Evolutionary conservation across 1,284 basidiomycete species (phyloP).

Genomic region (Coriolopsis trogii): DNA sequence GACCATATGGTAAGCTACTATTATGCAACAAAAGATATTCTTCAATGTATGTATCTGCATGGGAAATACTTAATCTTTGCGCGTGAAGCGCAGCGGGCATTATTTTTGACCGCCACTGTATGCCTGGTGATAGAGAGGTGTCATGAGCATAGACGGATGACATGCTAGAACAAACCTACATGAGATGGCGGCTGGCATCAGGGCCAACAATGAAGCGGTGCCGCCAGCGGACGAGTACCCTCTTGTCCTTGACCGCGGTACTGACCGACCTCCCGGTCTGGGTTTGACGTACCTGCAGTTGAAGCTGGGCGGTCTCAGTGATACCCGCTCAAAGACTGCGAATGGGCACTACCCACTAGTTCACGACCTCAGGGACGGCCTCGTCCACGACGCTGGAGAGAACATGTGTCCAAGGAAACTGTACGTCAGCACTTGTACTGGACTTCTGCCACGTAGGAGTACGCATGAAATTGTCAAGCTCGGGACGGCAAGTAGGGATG

Average conservation of each 20-base stretch:
- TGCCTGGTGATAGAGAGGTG: no score
- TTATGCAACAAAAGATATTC: no score
- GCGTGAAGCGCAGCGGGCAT: no score
- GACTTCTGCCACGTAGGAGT: no score
- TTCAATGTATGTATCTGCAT: no score
- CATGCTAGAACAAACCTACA: background rate
- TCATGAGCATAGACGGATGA: no score
- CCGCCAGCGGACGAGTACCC: background rate
- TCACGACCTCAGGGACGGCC: background rate
- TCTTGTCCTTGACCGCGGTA: background rate
- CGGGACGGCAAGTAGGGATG: no score
- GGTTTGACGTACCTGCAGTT: conserved; percentile 4
- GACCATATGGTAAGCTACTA: no score
- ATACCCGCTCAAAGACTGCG: background rate
- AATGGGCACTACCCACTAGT: background rate
- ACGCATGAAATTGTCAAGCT: no score
- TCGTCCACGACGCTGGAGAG: conserved; percentile 2
- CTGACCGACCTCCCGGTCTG: background rate
- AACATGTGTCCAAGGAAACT: conserved; percentile 1
- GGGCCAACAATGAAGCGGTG: background rate
- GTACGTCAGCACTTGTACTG: background rate
- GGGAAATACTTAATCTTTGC: no score
- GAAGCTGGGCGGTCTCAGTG: background rate
- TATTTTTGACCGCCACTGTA: no score
- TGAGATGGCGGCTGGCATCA: background rate